These are phyloP conservation scores for Yarrowia bubula DNA, from an alignment of 805 yeast species.

Conservation along the genomic window DNA sequence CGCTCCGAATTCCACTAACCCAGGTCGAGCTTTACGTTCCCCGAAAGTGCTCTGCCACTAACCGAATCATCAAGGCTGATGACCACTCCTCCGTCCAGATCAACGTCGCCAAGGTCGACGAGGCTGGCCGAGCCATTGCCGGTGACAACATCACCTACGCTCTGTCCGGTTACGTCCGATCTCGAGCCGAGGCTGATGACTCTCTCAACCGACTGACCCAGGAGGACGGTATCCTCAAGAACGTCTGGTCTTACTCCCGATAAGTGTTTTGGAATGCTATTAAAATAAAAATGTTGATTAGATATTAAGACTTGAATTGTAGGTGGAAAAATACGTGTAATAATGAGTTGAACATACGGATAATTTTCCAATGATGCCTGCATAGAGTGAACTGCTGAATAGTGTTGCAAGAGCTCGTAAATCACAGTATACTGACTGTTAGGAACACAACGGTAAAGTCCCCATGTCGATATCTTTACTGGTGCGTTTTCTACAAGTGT, in stretches of 20 bases:
- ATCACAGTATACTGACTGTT: no score
- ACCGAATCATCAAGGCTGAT: conserved; percentile 99
- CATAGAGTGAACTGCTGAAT: no score
- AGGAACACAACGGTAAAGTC: no score
- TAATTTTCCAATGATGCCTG: no score
- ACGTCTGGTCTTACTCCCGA: conserved; percentile 47
- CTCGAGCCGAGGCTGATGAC: conserved; percentile 99
- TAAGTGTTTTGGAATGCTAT: conserved; percentile 32
- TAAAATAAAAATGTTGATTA: conserved; percentile 22
- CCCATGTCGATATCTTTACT: no score
- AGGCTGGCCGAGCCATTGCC: conserved; percentile 89
- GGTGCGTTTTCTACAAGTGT: no score
- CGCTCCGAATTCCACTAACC: conserved; percentile 34
- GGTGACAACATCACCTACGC: conserved; percentile 93
- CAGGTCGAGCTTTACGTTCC: conserved; percentile 99
- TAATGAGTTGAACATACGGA: no score
- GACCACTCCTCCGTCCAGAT: conserved; percentile 99
- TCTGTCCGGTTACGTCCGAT: conserved; percentile 94
- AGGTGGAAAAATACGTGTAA: no score
- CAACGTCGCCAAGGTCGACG: conserved; percentile 97
- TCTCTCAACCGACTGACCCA: conserved; percentile 99
- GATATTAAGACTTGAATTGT: not conserved
- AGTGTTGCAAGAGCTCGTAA: no score
- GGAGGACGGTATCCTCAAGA: conserved; percentile 95
- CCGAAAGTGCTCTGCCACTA: conserved; percentile 99